Percentiles rank a stretch among this genome's conserved stretches.
phyloP scores from a whole-genome alignment of 306 rosid genomes.

The Canavalia ensiformis region DNA sequence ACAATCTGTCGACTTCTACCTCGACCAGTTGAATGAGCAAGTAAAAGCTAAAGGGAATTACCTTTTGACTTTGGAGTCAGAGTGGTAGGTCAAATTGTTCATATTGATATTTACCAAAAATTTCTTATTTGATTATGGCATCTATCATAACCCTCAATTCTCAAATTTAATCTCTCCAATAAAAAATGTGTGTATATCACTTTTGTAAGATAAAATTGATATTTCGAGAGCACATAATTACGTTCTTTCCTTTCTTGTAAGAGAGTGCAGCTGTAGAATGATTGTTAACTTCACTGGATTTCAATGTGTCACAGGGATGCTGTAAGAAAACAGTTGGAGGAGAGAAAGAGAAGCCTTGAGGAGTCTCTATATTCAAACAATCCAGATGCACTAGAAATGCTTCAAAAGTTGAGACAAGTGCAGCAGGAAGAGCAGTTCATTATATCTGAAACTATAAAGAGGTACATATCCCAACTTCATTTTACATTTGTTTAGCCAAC shows the following conservation, averaged over 20 bases:
- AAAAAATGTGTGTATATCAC: background rate
- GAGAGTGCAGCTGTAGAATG: background rate
- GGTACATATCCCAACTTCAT: constrained; percentile 49
- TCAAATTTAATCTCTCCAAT: background rate
- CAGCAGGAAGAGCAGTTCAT: constrained; percentile 66
- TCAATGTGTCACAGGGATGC: constrained; percentile 68
- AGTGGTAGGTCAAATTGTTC: constrained; percentile 59
- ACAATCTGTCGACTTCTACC: constrained; percentile 68
- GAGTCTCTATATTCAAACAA: constrained; percentile 63
- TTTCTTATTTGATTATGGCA: constrained; percentile 6
- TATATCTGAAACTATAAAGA: constrained; percentile 55
- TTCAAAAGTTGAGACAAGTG: constrained; percentile 65
- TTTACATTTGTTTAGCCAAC: constrained; percentile 5
- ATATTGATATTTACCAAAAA: constrained; percentile 27
- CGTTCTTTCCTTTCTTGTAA: constrained; percentile 33
- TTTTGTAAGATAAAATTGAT: constrained; percentile 32
- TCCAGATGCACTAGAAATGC: constrained; percentile 67
- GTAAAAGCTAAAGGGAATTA: constrained; percentile 55
- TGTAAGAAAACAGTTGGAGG: constrained; percentile 70
- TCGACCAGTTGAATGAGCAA: constrained; percentile 63
- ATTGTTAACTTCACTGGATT: constrained; percentile 32
- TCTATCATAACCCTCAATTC: constrained; percentile 13
- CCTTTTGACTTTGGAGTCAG: constrained; percentile 64
- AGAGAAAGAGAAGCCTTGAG: constrained; percentile 70
- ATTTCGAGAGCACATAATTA: constrained; percentile 22